These are phyloP conservation scores for Diplodia corticola DNA, from an alignment of 2,329 filamentous ascomycete species.

Conservation along the genomic window DNA sequence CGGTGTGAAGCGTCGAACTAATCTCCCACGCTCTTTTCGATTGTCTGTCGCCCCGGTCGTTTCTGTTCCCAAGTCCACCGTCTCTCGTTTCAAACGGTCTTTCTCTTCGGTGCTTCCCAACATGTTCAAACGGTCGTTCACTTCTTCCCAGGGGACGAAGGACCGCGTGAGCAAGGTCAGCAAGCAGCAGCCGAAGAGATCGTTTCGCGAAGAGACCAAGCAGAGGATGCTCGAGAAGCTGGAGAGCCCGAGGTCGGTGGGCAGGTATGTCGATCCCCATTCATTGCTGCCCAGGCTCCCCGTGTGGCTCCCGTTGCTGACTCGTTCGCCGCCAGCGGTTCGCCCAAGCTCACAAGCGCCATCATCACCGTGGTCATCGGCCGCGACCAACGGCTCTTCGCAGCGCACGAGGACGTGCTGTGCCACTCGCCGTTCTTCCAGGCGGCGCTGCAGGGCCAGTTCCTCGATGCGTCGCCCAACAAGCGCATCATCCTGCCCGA, in stretches of 20 bases:
- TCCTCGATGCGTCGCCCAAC: constrained; percentile 62
- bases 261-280: constrained; percentile 41
- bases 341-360: constrained; percentile 61
- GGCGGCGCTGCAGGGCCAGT: constrained; percentile 68
- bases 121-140: constrained; percentile 94
- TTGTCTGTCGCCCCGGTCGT: constrained; percentile 2
- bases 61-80: not conserved
- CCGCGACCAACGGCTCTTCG: constrained; percentile 83
- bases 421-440: constrained; percentile 83
- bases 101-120: constrained; percentile 47
- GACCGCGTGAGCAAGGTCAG: constrained; percentile 86
- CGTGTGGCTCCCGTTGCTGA: not conserved
- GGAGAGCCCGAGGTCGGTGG: constrained; percentile 56
- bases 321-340: constrained; percentile 32
- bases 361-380: constrained; percentile 88
- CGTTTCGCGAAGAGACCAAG: constrained; percentile 75
- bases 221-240: constrained; percentile 85
- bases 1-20: constrained; percentile 22
- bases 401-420: constrained; percentile 91
- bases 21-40: constrained; percentile 21
- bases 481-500: constrained; percentile 77
- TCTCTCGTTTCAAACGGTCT: constrained; percentile 32
- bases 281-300: not conserved
- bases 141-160: constrained; percentile 55
- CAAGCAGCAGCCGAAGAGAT: constrained; percentile 75